Conservation (phyloP, 768 basidiomycete genomes). For the Goffeauzyma gilvescens region DNA sequence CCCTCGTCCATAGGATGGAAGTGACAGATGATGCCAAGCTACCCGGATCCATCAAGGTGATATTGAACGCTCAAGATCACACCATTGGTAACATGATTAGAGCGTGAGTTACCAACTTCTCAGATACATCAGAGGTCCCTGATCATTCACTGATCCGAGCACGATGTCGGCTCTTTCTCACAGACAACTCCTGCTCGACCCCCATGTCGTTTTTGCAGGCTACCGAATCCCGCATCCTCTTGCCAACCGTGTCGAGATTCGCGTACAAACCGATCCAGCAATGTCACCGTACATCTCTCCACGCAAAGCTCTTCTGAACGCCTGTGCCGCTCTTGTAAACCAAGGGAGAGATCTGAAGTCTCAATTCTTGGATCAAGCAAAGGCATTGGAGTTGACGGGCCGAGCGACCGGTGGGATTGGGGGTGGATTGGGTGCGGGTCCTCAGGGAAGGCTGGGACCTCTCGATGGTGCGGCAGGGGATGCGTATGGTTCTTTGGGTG, state of each 20-base stretch:
- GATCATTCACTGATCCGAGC: too few relatives aligned
- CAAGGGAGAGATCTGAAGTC: constrained; percentile 35
- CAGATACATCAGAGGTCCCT: too few relatives aligned
- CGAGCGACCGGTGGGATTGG: background rate
- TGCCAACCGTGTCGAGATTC: constrained; percentile 81
- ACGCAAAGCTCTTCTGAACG: constrained; percentile 48
- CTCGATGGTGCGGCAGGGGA: background rate
- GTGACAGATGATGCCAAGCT: constrained; percentile 91
- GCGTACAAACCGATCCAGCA: constrained; percentile 82
- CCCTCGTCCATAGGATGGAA: constrained; percentile 48
- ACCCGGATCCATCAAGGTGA: constrained; percentile 88
- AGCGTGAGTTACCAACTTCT: constrained; percentile 34
- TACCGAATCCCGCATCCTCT: constrained; percentile 96
- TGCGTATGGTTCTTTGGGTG: background rate
- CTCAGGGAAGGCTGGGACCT: background rate
- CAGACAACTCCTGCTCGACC: constrained; percentile 78
- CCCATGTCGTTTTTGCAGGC: constrained; percentile 79
- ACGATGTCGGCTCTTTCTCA: background rate
- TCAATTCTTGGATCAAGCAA: constrained; percentile 32
- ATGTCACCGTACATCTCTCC: constrained; percentile 49
- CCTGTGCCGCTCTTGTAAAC: constrained; percentile 61
- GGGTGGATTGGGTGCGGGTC: background rate
- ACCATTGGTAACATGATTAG: constrained; percentile 93
- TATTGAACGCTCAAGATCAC: constrained; percentile 89
- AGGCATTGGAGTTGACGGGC: constrained; percentile 30